Evolutionary conservation across 768 basidiomycete species (phyloP), one percentile per base, ranked within the genome.

Genomic region (Lanmaoa pseudosensibilis): DNA sequence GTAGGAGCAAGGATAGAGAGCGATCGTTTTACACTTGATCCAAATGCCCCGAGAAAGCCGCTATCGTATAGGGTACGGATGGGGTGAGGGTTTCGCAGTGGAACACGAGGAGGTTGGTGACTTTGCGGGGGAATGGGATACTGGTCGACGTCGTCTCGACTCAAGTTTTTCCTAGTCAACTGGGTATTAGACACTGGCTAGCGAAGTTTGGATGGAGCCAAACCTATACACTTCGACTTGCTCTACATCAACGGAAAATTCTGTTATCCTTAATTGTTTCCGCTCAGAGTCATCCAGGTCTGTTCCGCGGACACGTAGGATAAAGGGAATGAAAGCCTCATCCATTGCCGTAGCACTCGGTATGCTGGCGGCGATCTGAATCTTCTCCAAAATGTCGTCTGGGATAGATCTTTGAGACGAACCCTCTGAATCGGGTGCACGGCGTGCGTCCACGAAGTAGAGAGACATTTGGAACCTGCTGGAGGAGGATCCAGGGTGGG

Each of bases 221-320:
- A 63, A 90, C 90, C 87, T 78, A 70, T 79, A 87, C 51, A 78
- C 78, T 64, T 93, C 91, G 39, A 74, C 70, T 59, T 94, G 91
- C 34, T 80, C 68, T 30, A 90, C 61, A 53, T 87, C 78, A 6
- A 86, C 69, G 7, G 75, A 71, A 57, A 92, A 80, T 7, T 77
- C 80, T 25, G 78, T 74, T 19, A 91, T 64, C 54, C 80, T 82
- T 16, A 94, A 68, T 41, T 78, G 79, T 59, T 78, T 73, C 63
- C 85, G 81, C 36, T 85, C 75, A 8, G 70, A 74, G 32, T 73
- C 72, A 1, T 76, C 65, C 54, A 89, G 65, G 52, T 76, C 79
- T 50, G 81, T 76, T 15, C 84, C 81, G 21, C 86, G 81, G 44
- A 93, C 65, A 34, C 86, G 82, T 32, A 93, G 59, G 13, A 78